Percentiles rank a stretch among this genome's conserved stretches.
phyloP scores from a whole-genome alignment of 148 eudicot species.

The Camellia japonica region DNA sequence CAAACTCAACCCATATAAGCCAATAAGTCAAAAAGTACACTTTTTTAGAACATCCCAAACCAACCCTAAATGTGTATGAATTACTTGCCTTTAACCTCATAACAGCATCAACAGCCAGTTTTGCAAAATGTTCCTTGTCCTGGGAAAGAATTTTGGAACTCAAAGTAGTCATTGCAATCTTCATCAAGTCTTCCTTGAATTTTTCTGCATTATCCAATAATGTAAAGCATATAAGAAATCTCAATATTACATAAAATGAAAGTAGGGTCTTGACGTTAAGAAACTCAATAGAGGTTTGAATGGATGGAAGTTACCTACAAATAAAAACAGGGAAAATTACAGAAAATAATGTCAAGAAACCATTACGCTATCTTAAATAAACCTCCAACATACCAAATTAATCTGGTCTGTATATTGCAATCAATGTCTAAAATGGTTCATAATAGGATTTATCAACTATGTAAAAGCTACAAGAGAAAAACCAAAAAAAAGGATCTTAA shows the following conservation, averaged over 20 bases:
- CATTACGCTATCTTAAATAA: background rate
- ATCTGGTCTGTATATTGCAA: background rate
- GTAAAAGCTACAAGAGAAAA: background rate
- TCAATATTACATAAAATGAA: background rate
- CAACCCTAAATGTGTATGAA: background rate
- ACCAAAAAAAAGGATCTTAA: background rate
- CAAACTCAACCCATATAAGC: too few relatives aligned
- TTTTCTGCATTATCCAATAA: constrained; percentile 58
- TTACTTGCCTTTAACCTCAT: constrained; percentile 82
- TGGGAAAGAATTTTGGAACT: constrained; percentile 94
- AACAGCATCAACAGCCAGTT: constrained; percentile 95
- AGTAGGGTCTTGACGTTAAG: background rate
- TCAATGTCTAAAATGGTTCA: background rate
- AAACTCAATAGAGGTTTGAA: background rate
- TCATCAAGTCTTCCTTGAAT: constrained; percentile 89
- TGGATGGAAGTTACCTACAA: background rate
- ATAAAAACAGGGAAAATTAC: background rate
- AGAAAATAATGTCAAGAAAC: background rate
- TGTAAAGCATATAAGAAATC: constrained; percentile 6
- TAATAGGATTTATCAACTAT: background rate
- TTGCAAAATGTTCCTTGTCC: constrained; percentile 96
- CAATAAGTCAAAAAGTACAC: too few relatives aligned
- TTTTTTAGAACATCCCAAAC: too few relatives aligned
- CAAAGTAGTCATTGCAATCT: constrained; percentile 96
- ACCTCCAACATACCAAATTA: constrained; percentile 2